These are phyloP conservation scores for Phaeotremella fagi DNA, from an alignment of 768 basidiomycete species.

Conservation along the genomic window DNA sequence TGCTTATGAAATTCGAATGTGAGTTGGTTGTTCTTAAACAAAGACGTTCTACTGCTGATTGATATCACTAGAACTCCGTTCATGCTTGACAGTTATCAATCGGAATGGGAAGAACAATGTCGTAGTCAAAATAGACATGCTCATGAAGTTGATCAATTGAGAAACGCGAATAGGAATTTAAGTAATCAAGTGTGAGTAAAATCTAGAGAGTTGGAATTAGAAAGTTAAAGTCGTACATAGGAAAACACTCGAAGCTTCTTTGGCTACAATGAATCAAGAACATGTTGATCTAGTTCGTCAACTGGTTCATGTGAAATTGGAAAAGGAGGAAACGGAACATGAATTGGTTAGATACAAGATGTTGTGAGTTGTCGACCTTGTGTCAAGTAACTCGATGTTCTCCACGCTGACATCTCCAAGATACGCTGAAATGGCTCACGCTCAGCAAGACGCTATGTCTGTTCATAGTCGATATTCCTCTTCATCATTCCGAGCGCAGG, in stretches of 20 bases:
- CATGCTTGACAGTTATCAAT: slow-evolving; percentile 84
- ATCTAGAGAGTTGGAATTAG: background rate
- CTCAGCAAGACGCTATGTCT: slow-evolving; percentile 66
- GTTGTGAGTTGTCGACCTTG: slow-evolving; percentile 57
- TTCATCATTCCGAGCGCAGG: background rate
- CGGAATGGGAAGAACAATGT: slow-evolving; percentile 79
- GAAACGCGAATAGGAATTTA: slow-evolving; percentile 71
- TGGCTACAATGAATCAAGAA: slow-evolving; percentile 54
- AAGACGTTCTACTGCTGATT: slow-evolving; percentile 1
- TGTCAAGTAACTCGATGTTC: background rate
- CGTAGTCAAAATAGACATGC: slow-evolving; percentile 76
- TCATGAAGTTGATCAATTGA: slow-evolving; percentile 72
- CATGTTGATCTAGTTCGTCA: slow-evolving; percentile 56
- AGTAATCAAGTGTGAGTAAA: slow-evolving; percentile 69
- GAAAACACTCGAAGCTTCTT: slow-evolving; percentile 68
- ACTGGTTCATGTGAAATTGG: slow-evolving; percentile 78
- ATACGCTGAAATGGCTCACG: slow-evolving; percentile 72
- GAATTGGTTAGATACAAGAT: slow-evolving; percentile 93
- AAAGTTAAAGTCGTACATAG: too few species aligned
- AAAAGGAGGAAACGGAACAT: slow-evolving; percentile 86
- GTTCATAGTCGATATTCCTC: slow-evolving; percentile 46
- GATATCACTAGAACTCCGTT: slow-evolving; percentile 63
- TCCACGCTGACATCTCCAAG: slow-evolving; percentile 34
- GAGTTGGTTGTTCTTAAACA: slow-evolving; percentile 11
- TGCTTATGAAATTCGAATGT: slow-evolving; percentile 73